Evolutionary conservation across 768 basidiomycete species (phyloP).

Genomic region (Lentinula lateritia): DNA sequence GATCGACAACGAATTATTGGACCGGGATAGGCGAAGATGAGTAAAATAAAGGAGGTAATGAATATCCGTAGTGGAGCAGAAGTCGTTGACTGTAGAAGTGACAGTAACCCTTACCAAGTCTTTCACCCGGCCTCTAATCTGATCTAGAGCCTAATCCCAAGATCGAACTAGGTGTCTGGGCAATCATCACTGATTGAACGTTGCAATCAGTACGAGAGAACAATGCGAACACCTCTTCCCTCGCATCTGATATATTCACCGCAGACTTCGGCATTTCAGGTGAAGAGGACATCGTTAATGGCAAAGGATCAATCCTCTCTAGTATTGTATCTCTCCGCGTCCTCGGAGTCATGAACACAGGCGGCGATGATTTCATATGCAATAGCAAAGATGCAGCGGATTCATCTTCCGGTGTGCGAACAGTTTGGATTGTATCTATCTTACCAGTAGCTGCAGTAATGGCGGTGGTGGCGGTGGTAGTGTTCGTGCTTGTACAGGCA

Average conservation of each 20-base stretch:
- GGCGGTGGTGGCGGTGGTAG: not conserved
- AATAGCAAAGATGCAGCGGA: slow-evolving; percentile 61
- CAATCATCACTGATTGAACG: slow-evolving; percentile 9
- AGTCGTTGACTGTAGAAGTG: no score
- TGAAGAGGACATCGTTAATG: not conserved
- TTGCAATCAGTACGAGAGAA: not conserved
- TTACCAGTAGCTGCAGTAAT: not conserved
- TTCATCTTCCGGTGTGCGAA: slow-evolving; percentile 61
- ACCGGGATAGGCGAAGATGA: no score
- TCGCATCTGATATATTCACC: not conserved
- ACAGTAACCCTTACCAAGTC: not conserved
- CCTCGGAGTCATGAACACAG: slow-evolving; percentile 13
- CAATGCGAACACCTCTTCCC: not conserved
- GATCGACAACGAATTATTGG: no score
- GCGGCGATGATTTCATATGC: slow-evolving; percentile 51
- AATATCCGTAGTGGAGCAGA: no score
- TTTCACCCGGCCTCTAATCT: not conserved
- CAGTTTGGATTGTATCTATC: slow-evolving; percentile 10
- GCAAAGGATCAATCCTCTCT: not conserved
- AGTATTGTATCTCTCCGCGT: not conserved
- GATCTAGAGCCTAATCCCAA: slow-evolving; percentile 13
- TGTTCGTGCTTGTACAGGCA: not conserved
- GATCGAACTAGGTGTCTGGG: slow-evolving; percentile 26
- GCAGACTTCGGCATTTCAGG: not conserved
- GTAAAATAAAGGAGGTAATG: no score